Evolutionary conservation across 805 yeast genomes (phyloP), one percentile per base, ranked within the genome.

Genomic region (Yarrowia porcina): DNA sequence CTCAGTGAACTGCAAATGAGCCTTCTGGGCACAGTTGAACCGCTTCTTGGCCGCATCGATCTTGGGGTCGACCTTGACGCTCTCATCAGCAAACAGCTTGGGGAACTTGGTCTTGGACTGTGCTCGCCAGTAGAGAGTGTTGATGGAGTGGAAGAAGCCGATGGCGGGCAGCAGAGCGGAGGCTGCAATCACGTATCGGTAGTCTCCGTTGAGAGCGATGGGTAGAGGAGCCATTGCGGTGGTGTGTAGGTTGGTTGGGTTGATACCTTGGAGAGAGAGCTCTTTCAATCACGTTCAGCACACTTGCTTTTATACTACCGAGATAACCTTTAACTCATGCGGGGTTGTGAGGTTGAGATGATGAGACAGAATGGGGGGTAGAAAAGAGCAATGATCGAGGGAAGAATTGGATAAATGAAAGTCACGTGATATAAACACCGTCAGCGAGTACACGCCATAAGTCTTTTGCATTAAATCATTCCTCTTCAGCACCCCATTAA

Each of bases 11-110:
- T 63, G 61, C 8, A 61, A 36, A 35, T 63, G 65, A 15, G 65
- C 64, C 47, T 61, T 61, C 47, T 63, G 65, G 9, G 65, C 65
- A 13, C 65, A 63, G 47, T 63, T 63, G 64, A 63, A 63, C 7
- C 63, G 32, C 38, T 42, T 33, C 59, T 63, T 63, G 25, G 42
- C 45, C n/a, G 38, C 39, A 42, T 63, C 65, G 13, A 27, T 27
- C 52, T 42, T 25, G 63, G 63, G 54, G 36, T 57, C 59, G 21
- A 56, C 47, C 61, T 56, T 56, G 39, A 56, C 61, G n/a, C 39
- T 56, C 45, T 63, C 65, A 21, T 39, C 64, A 4, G 63, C 63
- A 33, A 59, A 59, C 4, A 59, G 63, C 25, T 8, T n/a, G 15
- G 63, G 63, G 44, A 59, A 45, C 63, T 42, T 45, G 42, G 54